Evolutionary conservation across 148 eudicot species (phyloP).

Genomic region (Rhododendron ferrugineum): DNA sequence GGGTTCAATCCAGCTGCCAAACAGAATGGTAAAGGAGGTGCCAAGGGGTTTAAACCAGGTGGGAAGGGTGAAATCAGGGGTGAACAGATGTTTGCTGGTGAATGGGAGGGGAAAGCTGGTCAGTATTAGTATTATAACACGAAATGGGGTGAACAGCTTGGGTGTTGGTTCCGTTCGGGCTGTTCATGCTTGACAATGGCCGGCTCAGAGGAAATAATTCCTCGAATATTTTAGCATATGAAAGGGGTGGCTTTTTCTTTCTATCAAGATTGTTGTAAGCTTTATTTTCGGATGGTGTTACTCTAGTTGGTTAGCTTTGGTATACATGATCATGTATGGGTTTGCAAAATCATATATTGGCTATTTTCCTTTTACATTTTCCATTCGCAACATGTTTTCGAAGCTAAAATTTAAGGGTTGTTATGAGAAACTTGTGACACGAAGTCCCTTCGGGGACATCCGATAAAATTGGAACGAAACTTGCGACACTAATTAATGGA

Average conservation of each 20-base stretch:
- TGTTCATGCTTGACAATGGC: accelerated
- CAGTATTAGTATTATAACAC: neutral
- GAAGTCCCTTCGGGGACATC: too few species aligned
- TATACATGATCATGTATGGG: neutral
- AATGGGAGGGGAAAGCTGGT: neutral
- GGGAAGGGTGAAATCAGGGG: slow-evolving; percentile 10
- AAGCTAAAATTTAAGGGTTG: neutral
- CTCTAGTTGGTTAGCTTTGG: neutral
- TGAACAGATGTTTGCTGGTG: slow-evolving; percentile 9
- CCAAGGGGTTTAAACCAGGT: slow-evolving; percentile 4
- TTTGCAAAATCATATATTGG: neutral
- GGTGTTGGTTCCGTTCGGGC: accelerated
- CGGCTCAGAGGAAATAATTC: neutral
- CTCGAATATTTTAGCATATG: slow-evolving; percentile 6
- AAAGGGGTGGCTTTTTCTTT: neutral
- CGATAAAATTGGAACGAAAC: too few species aligned
- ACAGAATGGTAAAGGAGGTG: slow-evolving; percentile 15
- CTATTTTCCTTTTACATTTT: neutral
- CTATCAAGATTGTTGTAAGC: neutral
- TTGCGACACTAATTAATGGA: neutral
- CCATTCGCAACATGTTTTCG: neutral
- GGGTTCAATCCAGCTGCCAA: slow-evolving; percentile 15
- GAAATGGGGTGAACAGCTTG: too few species aligned
- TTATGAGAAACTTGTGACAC: neutral
- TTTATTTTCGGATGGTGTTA: neutral